A percentile compares a stretch with the other conserved stretches of the same genome.
Evolutionary conservation across 192 early-diverging fungal genomes (phyloP).

Genomic region (Coemansia sp.): DNA sequence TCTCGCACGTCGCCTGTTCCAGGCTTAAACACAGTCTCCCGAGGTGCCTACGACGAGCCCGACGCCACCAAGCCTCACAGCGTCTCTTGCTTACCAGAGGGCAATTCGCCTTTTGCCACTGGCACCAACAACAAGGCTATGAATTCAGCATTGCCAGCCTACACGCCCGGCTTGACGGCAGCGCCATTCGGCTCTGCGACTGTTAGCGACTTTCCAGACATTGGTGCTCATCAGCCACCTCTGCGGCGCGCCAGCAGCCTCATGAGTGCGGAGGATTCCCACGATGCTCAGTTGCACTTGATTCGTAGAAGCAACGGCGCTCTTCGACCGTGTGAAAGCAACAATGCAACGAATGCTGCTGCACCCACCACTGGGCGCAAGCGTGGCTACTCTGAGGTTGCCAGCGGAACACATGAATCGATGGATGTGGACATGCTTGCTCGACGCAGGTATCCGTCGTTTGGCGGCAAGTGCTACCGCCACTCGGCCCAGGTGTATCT

Average conservation of each 20-base stretch:
- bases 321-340: background rate
- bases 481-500: slow-evolving; percentile 49
- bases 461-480: slow-evolving; percentile 51
- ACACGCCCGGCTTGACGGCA: background rate
- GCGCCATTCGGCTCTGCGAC: background rate
- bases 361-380: slow-evolving; percentile 28
- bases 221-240: background rate
- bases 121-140: background rate
- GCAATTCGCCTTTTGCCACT: background rate
- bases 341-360: background rate
- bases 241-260: slow-evolving; percentile 1
- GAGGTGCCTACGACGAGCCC: background rate
- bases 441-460: slow-evolving; percentile 36
- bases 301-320: background rate
- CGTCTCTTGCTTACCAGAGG: background rate
- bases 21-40: background rate
- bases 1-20: background rate
- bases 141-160: slow-evolving; percentile 2
- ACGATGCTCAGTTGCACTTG: background rate
- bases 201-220: background rate
- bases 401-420: slow-evolving; percentile 1
- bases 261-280: slow-evolving; percentile 10
- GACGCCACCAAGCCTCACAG: background rate
- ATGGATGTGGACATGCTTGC: slow-evolving; percentile 22
- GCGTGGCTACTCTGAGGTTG: slow-evolving; percentile 28